Evolutionary conservation across 2,329 filamentous ascomycete genomes (phyloP).

Genomic region (Nothophoma quercina): DNA sequence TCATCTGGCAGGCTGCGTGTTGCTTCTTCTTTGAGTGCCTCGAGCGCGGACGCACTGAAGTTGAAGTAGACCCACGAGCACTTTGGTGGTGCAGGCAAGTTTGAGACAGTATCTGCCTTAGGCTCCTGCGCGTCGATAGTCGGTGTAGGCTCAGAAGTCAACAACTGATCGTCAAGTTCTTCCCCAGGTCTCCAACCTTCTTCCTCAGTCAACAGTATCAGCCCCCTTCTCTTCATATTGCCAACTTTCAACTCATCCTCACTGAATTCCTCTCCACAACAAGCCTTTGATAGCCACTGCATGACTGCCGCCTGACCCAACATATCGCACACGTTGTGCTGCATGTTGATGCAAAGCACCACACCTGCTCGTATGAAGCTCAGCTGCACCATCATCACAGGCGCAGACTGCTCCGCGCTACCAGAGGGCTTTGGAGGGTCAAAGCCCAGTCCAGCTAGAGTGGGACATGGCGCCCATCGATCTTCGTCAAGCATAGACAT

Average conservation of each 20-base stretch:
- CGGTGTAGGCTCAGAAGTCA: background rate
- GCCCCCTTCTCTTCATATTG: slow-evolving; percentile 38
- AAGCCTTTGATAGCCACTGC: slow-evolving; percentile 59
- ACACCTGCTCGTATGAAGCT: slow-evolving; percentile 60
- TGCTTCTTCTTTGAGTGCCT: slow-evolving; percentile 12
- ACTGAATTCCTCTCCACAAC: slow-evolving; percentile 55
- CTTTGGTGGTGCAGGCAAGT: background rate
- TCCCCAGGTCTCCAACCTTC: background rate
- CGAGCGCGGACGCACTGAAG: background rate
- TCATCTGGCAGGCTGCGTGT: slow-evolving; percentile 18
- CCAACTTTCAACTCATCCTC: slow-evolving; percentile 54
- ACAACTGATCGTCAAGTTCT: background rate
- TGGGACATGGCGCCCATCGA: slow-evolving; percentile 51
- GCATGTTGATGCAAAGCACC: slow-evolving; percentile 57
- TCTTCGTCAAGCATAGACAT: slow-evolving; percentile 59
- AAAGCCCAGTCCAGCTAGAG: slow-evolving; percentile 42
- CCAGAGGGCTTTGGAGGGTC: slow-evolving; percentile 24
- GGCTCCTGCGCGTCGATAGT: background rate
- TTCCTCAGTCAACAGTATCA: background rate
- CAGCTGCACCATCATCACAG: slow-evolving; percentile 58
- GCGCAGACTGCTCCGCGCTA: slow-evolving; percentile 28
- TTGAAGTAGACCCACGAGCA: background rate
- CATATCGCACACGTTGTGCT: slow-evolving; percentile 62
- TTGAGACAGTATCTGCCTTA: background rate
- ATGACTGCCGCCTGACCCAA: slow-evolving; percentile 59